Base-by-base conservation (phyloP, 768 basidiomycete species). In the Piloderma croceum region DNA sequence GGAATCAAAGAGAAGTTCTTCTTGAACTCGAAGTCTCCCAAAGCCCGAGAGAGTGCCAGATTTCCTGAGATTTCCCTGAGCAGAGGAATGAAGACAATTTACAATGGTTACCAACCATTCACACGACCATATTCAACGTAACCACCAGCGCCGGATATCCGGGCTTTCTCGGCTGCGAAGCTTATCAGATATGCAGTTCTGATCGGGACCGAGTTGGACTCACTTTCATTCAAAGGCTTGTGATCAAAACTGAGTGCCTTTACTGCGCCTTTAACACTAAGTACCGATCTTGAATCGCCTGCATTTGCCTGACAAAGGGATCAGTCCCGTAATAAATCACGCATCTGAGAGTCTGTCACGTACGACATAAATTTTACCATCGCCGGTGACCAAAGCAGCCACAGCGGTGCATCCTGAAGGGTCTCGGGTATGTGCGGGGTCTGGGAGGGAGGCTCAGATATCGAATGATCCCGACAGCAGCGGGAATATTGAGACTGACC, bases 21-120 rank as follows among this genome's bases (percentile, higher is more conserved):
- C 73, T 99, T 99, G 75, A 96, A 99, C 49, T 96, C 91, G 59
- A 99, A 98, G 61, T 99, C 96, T 41, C 96, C 96, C 20, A 99
- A 67, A 4, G 96, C 96, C 52, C 96, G 76, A 12, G 93, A 93
- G 27, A 98, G 67, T 0, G 96, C 94, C 42, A 99, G 80, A 58
- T 98, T 98, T 47, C 94, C 93, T 96, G 52, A 11, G 22, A 44
- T 34, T 25, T 10, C n/a, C 17, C 7, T 31, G 2, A 25, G 35
- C 3, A 42, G 31, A 46, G 20, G n/a, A 13, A 47, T 34, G 15
- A 6, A 12, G 12, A 22, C 24, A n/a, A n/a, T n/a, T n/a, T n/a
- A n/a, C n/a, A n/a, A n/a, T n/a, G n/a, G n/a, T n/a, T n/a, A 58
- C 67, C 41, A 36, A 91, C 93, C 96, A 59, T 98, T 98, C 24